Evolutionary conservation across 1,139 yeast species (phyloP).

Genomic region (Candida sanyaensis): DNA sequence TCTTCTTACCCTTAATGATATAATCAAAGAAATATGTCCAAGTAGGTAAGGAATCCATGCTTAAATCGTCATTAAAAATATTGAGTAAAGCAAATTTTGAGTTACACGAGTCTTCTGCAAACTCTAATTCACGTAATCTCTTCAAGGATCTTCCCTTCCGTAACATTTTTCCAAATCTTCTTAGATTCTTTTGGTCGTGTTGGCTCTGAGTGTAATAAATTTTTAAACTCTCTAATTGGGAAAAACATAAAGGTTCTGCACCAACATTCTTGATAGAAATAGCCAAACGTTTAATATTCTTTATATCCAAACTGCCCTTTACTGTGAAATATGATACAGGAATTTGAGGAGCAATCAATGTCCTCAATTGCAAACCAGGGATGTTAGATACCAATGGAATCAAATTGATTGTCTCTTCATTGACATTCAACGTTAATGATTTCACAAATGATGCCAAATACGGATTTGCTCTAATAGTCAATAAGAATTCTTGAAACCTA

Average conservation of each 20-base stretch:
- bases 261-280: constrained; percentile 6
- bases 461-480: constrained; percentile 1
- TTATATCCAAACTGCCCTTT: not conserved
- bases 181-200: constrained; percentile 6
- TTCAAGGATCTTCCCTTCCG: not conserved
- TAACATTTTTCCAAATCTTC: constrained; percentile 3
- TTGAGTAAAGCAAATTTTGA: constrained; percentile 8
- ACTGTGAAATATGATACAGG: constrained; percentile 6
- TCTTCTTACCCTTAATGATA: not conserved
- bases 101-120: constrained; percentile 3
- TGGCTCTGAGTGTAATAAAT: constrained; percentile 6
- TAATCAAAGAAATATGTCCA: constrained; percentile 9
- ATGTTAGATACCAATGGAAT: not conserved
- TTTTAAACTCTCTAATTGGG: constrained; percentile 8
- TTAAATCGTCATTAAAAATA: constrained; percentile 5
- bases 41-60: constrained; percentile 2
- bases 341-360: constrained; percentile 9
- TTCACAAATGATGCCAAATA: constrained; percentile 3
- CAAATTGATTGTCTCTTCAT: constrained; percentile 7
- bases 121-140: constrained; percentile 9
- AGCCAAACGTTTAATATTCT: constrained; percentile 3
- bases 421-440: constrained; percentile 7
- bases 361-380: constrained; percentile 1
- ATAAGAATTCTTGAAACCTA: constrained; percentile 5
- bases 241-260: not conserved